These are phyloP conservation scores for Mortierella claussenii DNA, from an alignment of 192 early-diverging fungal genomes.

Conservation along the genomic window DNA sequence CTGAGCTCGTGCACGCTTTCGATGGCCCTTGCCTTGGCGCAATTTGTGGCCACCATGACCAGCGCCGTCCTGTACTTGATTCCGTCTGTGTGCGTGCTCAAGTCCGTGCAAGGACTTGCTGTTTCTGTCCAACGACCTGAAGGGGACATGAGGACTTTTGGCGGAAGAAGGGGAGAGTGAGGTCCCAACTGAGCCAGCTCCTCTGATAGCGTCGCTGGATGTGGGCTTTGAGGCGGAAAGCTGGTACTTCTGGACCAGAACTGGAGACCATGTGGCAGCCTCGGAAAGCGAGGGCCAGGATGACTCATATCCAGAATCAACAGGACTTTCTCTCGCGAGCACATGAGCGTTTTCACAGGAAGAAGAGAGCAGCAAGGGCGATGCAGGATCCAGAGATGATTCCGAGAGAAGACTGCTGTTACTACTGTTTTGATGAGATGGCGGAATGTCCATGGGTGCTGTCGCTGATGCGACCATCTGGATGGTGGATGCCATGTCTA, in stretches of 20 bases:
- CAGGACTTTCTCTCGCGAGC: constrained; percentile 36
- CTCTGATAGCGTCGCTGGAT: not conserved
- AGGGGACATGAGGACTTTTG: not conserved
- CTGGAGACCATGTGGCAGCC: constrained; percentile 44
- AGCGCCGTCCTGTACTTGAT: not conserved
- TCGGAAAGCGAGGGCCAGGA: constrained; percentile 51
- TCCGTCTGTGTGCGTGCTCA: not conserved
- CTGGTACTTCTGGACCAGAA: constrained; percentile 13
- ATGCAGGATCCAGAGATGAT: too few species aligned
- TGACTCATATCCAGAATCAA: constrained; percentile 51
- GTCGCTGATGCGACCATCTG: constrained; percentile 23
- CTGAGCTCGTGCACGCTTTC: constrained; percentile 23
- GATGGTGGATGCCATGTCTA: constrained; percentile 23
- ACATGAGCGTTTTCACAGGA: too few species aligned
- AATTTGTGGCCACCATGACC: not conserved
- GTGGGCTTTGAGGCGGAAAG: not conserved
- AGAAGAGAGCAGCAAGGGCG: not conserved
- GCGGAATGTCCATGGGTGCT: constrained; percentile 43
- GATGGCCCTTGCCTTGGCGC: constrained; percentile 27
- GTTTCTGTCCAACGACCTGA: not conserved
- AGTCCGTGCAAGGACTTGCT: not conserved
- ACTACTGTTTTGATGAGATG: constrained; percentile 5
- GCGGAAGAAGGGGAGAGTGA: too few species aligned
- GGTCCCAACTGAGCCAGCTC: not conserved
- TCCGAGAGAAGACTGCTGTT: too few species aligned